Conservation (phyloP, 805 yeast species). For the Saccharomycopsis guyanensis region DNA sequence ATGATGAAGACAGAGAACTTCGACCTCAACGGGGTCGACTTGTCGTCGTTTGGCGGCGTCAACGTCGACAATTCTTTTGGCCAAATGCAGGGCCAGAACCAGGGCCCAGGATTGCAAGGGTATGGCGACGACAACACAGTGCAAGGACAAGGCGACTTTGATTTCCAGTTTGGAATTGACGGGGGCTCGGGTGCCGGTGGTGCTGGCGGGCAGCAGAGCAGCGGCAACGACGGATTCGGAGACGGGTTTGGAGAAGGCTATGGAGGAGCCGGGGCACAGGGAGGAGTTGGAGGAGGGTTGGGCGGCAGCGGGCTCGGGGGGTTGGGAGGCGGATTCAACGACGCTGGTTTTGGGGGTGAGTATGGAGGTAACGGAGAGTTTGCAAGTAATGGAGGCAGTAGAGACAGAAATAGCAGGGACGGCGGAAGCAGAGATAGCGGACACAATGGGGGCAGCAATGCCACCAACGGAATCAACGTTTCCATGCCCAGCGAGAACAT, state of each 20-base stretch:
- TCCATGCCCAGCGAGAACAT: slow-evolving; percentile 5
- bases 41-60: neutral
- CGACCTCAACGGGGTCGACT: neutral
- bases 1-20: no score
- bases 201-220: no score
- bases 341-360: no score
- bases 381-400: neutral
- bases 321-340: neutral
- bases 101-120: no score
- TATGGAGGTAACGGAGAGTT: neutral
- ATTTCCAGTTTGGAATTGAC: no score
- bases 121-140: neutral
- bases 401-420: neutral
- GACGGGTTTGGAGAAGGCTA: no score
- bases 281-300: no score
- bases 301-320: neutral
- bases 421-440: neutral
- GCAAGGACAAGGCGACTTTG: no score
- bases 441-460: neutral
- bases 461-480: slow-evolving; percentile 1
- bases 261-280: no score
- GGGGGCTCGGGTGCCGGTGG: no score
- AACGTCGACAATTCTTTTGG: neutral
- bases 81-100: no score
- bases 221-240: no score